Evolutionary conservation across 164 flowering plant species (phyloP), one percentile per base, ranked within the genome.

Genomic region (Stephania cephalantha): DNA sequence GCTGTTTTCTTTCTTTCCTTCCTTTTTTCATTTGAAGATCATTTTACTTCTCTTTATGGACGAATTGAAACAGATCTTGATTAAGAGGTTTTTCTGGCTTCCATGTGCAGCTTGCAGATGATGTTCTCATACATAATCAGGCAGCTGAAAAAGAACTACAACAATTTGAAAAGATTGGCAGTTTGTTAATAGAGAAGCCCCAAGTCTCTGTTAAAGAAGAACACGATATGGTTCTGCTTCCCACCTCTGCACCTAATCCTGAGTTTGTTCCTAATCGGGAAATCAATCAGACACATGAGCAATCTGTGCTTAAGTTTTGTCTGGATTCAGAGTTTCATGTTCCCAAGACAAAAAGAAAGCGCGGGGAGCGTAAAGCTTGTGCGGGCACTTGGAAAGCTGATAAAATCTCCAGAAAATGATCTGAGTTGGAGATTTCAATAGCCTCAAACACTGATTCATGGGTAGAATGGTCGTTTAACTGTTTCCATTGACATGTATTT

Each of bases 341-440:
- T 72, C 93, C 94, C 3, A 85, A 78, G 81, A 87, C 83, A 74
- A 91, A 89, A 79, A 85, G 94, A 77, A 91, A 86, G 77, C 87
- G 94, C 75, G 94, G 87, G 58, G 93, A 89, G 72, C 86, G 96
- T n/a, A 88, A 85, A 83, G 90, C 88, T 68, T 84, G 90, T 71
- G 79, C 87, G 10, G 86, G 84, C 35, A 75, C 84, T 74, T 91
- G 94, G 96, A 77, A 77, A 71, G 71, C 69, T 35, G 76, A 77
- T 29, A 71, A 67, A 65, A 70, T 73, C 25, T 66, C 65, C 15
- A 88, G 74, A 77, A 83, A 69, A 61, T 61, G 80, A 78, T 68
- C 78, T 48, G 87, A 85, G 71, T 29, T 30, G 48, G 35, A 65
- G 66, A 8, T 71, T 18, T 76, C 8, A 2, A 25, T 7, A 42